Percentiles rank a stretch among this genome's conserved stretches.
These are phyloP conservation scores for Lentinula sp. DNA, from an alignment of 768 basidiomycete species.

Conservation along the genomic window DNA sequence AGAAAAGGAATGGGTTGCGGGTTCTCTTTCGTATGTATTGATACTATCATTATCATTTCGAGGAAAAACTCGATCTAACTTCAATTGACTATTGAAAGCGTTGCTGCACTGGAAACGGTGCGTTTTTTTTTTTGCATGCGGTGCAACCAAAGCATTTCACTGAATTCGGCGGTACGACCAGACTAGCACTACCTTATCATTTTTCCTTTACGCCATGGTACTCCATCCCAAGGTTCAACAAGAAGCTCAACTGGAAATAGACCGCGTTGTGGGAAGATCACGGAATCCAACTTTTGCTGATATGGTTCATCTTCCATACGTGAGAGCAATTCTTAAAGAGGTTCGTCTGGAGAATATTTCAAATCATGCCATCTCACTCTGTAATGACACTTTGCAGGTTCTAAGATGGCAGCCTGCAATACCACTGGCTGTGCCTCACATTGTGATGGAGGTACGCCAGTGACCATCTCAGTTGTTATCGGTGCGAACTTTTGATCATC, in stretches of 20 bases:
- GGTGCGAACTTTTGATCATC: not conserved
- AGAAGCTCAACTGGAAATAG: not conserved
- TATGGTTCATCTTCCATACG: not conserved
- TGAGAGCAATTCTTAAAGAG: conserved; percentile 3
- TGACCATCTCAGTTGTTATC: not conserved
- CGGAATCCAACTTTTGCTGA: conserved; percentile 1
- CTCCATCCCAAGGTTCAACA: conserved; percentile 1
- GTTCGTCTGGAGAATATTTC: not conserved
- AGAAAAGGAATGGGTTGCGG: not conserved
- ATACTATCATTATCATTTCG: too few species aligned
- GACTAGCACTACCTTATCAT: not conserved
- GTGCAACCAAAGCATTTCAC: too few species aligned
- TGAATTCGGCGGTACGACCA: not conserved
- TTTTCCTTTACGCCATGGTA: not conserved
- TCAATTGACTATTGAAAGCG: not conserved
- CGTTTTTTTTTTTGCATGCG: not conserved
- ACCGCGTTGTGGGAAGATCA: conserved; percentile 1
- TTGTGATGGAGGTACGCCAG: not conserved
- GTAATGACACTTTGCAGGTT: not conserved
- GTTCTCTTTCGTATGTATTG: not conserved
- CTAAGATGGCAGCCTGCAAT: conserved; percentile 1
- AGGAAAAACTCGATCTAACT: not conserved
- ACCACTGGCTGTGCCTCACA: not conserved
- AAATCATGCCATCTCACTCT: not conserved
- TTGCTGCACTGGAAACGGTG: not conserved